phyloP scores from a whole-genome alignment of 257 asterid species.

The Solanum lycopersicoides region DNA sequence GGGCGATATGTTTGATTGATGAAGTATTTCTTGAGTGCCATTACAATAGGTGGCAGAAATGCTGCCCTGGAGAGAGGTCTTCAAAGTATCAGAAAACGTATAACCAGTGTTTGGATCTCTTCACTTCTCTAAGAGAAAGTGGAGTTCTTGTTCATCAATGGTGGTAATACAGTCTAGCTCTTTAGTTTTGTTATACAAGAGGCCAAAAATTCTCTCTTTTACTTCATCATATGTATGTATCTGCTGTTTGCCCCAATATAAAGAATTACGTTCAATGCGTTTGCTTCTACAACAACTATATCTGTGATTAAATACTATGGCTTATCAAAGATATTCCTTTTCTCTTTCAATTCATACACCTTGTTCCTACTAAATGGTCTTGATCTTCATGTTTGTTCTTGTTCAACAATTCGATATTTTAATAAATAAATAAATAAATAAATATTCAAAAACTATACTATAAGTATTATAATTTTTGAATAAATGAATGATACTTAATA shows the following conservation, averaged over 20 bases:
- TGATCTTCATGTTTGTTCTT: too few species aligned
- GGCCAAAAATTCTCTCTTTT: neutral
- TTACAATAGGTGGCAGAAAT: conserved; percentile 94
- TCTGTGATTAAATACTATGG: neutral
- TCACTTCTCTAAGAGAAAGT: conserved; percentile 63
- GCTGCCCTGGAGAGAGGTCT: conserved; percentile 92
- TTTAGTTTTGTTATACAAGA: neutral
- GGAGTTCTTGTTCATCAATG: conserved; percentile 97
- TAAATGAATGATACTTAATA: too few species aligned
- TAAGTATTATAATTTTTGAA: too few species aligned
- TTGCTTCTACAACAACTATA: neutral
- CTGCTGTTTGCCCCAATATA: neutral
- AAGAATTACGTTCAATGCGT: neutral
- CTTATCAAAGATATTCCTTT: neutral
- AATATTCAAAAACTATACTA: too few species aligned
- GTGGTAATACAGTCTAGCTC: conserved; percentile 37
- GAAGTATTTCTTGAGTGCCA: conserved; percentile 95
- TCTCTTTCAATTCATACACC: neutral
- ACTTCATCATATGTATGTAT: neutral
- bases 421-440: too few species aligned
- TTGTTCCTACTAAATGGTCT: neutral
- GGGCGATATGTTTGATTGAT: conserved; percentile 85
- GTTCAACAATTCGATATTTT: too few species aligned
- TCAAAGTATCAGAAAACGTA: conserved; percentile 70
- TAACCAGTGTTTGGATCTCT: conserved; percentile 75